These are phyloP conservation scores for Fusarium nurragi DNA, from an alignment of 2,329 filamentous ascomycete species.

Conservation along the genomic window DNA sequence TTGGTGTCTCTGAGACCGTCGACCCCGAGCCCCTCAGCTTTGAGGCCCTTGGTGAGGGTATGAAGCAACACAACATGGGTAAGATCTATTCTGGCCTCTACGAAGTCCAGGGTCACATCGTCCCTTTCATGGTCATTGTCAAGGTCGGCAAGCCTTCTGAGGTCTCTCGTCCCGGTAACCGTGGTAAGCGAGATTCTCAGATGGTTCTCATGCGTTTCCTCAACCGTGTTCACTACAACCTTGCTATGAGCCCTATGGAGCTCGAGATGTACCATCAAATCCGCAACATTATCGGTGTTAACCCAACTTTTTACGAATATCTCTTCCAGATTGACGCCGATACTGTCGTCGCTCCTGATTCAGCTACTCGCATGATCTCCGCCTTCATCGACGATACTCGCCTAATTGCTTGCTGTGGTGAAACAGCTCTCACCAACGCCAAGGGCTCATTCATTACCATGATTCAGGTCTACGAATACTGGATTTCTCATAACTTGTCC, in stretches of 20 bases:
- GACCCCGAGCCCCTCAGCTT: constrained; percentile 97
- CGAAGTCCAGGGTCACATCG: constrained; percentile 97
- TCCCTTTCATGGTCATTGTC: constrained; percentile 95
- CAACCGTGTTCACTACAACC: constrained; percentile 97
- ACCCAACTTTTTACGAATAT: constrained; percentile 98
- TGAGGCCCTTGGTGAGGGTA: constrained; percentile 92
- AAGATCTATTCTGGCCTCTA: constrained; percentile 98
- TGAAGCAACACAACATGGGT: constrained; percentile 99
- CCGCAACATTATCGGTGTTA: constrained; percentile 97
- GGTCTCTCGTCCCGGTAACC: constrained; percentile 92
- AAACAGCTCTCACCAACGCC: constrained; percentile 91
- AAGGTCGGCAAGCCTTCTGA: constrained; percentile 99
- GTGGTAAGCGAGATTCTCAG: constrained; percentile 99
- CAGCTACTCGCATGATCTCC: constrained; percentile 90
- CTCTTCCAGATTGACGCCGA: constrained; percentile 97
- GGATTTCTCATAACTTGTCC: constrained; percentile 95
- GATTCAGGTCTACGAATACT: constrained; percentile 99
- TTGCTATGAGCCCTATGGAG: constrained; percentile 94
- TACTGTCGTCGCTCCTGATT: constrained; percentile 89
- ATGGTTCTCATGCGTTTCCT: constrained; percentile 99
- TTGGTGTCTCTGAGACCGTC: constrained; percentile 91
- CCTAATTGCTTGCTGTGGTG: constrained; percentile 93
- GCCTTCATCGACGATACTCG: constrained; percentile 91
- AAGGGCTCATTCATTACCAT: constrained; percentile 95
- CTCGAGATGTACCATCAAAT: constrained; percentile 99